These are phyloP conservation scores for Skeletonema menzelii DNA, from an alignment of 108 stramenopile species.

Conservation along the genomic window DNA sequence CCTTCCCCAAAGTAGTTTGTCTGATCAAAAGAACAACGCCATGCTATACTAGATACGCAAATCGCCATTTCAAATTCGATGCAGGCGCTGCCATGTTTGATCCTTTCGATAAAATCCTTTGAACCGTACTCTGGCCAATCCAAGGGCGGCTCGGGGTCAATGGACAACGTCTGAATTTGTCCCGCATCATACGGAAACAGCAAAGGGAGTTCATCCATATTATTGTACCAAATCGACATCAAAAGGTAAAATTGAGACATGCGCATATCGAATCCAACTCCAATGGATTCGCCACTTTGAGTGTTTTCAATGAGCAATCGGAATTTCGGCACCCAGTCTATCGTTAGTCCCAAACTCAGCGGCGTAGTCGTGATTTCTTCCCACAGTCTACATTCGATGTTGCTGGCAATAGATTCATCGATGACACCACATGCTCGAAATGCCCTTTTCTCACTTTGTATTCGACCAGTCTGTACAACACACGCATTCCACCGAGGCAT, in stretches of 20 bases:
- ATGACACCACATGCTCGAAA: conserved; percentile 23
- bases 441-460: conserved; percentile 40
- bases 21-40: conserved; percentile 24
- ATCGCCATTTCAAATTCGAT: conserved; percentile 11
- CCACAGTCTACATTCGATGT: conserved; percentile 54
- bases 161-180: conserved; percentile 46
- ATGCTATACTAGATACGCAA: not conserved
- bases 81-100: conserved; percentile 15
- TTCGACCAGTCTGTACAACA: conserved; percentile 42
- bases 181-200: conserved; percentile 64
- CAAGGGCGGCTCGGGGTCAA: conserved; percentile 28
- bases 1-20: conserved; percentile 24
- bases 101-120: conserved; percentile 52
- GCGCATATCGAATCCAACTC: conserved; percentile 56
- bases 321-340: conserved; percentile 63
- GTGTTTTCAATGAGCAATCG: conserved; percentile 57
- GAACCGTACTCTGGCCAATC: conserved; percentile 84
- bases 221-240: conserved; percentile 79
- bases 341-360: conserved; percentile 50
- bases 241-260: conserved; percentile 78
- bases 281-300: not conserved
- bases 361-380: conserved; percentile 57
- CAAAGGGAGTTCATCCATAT: conserved; percentile 82
- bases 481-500: conserved; percentile 34
- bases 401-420: conserved; percentile 13